Evolutionary conservation across 2,329 filamentous ascomycete species (phyloP), one percentile per base, ranked within the genome.

Genomic region (Pseudofabraea citricarpa): DNA sequence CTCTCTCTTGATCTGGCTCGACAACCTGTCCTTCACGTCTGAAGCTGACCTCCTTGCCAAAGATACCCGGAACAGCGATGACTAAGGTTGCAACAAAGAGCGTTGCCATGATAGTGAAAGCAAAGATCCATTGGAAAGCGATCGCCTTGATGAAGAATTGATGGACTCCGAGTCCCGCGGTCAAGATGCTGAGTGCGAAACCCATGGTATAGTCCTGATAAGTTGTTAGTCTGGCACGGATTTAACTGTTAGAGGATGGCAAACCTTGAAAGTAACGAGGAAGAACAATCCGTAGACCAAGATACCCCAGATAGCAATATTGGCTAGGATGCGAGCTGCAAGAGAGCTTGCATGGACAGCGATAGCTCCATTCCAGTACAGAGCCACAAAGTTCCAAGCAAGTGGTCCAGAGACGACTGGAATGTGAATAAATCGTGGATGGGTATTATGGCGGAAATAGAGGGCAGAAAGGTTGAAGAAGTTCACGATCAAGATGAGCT

Each of bases 71-170:
- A 24, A 86, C 64, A 2, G 79, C 83, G 41, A 89, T 71, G 13
- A 75, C 64, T 2, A 87, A 56, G 1, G 85, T 88, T 15, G 79
- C 66, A 16, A 90, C 63, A 61, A 93, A 85, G 41, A 94, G 76
- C 20, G 87, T 61, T 1, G 73, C 78, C 74, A 91, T 90, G 62
- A 95, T 89, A 49, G 81, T 72, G 59, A 94, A 93, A 24, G 89
- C 86, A 62, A 95, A 95, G 65, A 94, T 91, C 89, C 89, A 95
- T 68, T 95, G 90, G 51, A 95, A 72, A 6, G 87, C 86, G 53
- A 94, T 73, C 46, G 83, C 65, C 61, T 89, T 81, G 56, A 76
- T 74, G 40, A 81, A 69, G 67, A 94, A 82, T 64, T 95, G 90
- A 12, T 80, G 77, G 13, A 93, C 79, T 10, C 87, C 88, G 32